Percentiles rank a stretch among this genome's conserved stretches.
phyloP scores from a whole-genome alignment of 108 stramenopile species.

The Pseudonitzschia multiseries region DNA sequence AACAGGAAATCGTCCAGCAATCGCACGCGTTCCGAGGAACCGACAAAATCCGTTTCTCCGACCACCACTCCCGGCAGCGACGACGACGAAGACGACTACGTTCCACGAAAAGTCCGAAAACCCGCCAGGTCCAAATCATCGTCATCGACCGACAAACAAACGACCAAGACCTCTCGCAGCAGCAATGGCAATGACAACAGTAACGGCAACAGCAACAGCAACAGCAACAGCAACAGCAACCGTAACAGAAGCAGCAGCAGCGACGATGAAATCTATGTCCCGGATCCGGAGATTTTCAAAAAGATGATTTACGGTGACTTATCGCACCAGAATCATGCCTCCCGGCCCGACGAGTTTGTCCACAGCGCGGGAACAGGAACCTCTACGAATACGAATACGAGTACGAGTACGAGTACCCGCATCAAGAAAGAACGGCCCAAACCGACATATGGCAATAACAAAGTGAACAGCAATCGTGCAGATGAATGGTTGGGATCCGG shows the following conservation, averaged over 20 bases:
- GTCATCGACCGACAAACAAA: neutral
- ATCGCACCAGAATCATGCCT: neutral
- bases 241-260: neutral
- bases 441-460: neutral
- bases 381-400: too few relatives aligned
- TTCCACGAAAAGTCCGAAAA: neutral
- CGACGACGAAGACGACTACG: neutral
- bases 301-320: neutral
- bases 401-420: too few relatives aligned
- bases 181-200: too few relatives aligned
- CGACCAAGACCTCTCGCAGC: neutral
- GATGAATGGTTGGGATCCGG: slow-evolving; percentile 12
- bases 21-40: neutral
- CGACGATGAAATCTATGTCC: neutral
- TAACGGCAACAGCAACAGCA: too few relatives aligned
- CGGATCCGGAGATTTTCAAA: neutral
- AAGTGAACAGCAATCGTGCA: neutral
- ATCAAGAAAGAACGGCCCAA: neutral
- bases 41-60: neutral
- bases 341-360: neutral
- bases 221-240: too few relatives aligned
- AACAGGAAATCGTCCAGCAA: too few relatives aligned
- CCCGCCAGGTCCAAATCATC: too few relatives aligned
- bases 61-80: neutral
- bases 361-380: neutral